phyloP scores from a whole-genome alignment of 2,329 filamentous ascomycete species.

The Plenodomus tracheiphilus region DNA sequence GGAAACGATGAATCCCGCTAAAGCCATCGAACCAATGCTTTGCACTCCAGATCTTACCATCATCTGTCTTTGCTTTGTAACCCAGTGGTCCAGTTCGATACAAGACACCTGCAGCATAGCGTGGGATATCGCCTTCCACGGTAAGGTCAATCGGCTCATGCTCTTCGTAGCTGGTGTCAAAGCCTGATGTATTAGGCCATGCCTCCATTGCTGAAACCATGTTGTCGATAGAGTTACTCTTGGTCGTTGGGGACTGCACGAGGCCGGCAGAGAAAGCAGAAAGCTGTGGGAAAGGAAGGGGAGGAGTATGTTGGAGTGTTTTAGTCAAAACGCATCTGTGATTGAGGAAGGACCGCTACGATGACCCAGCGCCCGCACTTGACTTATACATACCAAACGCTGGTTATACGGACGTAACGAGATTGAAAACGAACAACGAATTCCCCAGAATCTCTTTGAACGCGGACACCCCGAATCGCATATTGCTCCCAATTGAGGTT shows the following conservation, averaged over 20 bases:
- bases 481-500: neutral
- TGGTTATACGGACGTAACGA: too few relatives aligned
- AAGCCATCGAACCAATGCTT: slow-evolving; percentile 85
- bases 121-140: slow-evolving; percentile 69
- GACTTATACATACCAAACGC: too few relatives aligned
- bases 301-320: too few relatives aligned
- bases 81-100: slow-evolving; percentile 70
- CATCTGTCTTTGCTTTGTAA: slow-evolving; percentile 63
- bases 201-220: slow-evolving; percentile 17
- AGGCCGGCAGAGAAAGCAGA: too few relatives aligned
- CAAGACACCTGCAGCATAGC: slow-evolving; percentile 70
- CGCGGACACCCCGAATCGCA: neutral
- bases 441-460: neutral
- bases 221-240: neutral
- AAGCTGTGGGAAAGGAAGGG: too few relatives aligned
- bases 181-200: slow-evolving; percentile 47
- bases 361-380: too few relatives aligned
- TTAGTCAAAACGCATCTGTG: too few relatives aligned
- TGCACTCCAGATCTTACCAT: slow-evolving; percentile 61
- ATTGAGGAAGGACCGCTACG: too few relatives aligned
- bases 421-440: neutral
- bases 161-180: slow-evolving; percentile 69
- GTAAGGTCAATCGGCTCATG: slow-evolving; percentile 64
- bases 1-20: slow-evolving; percentile 71
- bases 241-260: too few relatives aligned